Evolutionary conservation across 768 basidiomycete species (phyloP).

Genomic region (Leccinum variicolor): DNA sequence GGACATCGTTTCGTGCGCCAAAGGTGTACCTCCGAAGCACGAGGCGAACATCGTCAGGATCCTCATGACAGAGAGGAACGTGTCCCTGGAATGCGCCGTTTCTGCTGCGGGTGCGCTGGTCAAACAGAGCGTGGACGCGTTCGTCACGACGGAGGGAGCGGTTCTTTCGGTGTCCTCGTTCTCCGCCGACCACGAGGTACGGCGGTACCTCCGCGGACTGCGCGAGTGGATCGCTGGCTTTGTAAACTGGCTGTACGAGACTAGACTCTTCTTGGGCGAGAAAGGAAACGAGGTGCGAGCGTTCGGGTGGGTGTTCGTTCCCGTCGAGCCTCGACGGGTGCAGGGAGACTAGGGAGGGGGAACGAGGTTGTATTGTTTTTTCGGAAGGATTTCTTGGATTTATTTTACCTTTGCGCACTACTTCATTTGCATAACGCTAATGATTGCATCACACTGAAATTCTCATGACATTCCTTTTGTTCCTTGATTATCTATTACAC

Average conservation of each 20-base stretch:
- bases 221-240: slow-evolving; percentile 55
- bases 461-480: background rate
- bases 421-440: background rate
- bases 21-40: slow-evolving; percentile 37
- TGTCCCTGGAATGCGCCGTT: slow-evolving; percentile 49
- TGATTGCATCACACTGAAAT: background rate
- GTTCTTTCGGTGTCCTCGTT: slow-evolving; percentile 15
- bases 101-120: slow-evolving; percentile 21
- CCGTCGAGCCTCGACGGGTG: slow-evolving; percentile 3
- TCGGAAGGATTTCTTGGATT: background rate
- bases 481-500: background rate
- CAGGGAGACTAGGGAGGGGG: background rate
- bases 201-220: slow-evolving; percentile 46
- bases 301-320: slow-evolving; percentile 63
- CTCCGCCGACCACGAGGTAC: slow-evolving; percentile 24
- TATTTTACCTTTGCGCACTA: background rate
- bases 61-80: slow-evolving; percentile 40
- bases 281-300: slow-evolving; percentile 54
- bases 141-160: slow-evolving; percentile 21
- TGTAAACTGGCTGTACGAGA: slow-evolving; percentile 67
- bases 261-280: slow-evolving; percentile 55
- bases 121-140: slow-evolving; percentile 29
- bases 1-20: slow-evolving; percentile 58
- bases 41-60: slow-evolving; percentile 48
- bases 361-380: background rate